Percentiles rank a stretch among this genome's conserved stretches.
Conservation (phyloP, 352 stramenopile genomes). For the Globisporangium middletonii region DNA sequence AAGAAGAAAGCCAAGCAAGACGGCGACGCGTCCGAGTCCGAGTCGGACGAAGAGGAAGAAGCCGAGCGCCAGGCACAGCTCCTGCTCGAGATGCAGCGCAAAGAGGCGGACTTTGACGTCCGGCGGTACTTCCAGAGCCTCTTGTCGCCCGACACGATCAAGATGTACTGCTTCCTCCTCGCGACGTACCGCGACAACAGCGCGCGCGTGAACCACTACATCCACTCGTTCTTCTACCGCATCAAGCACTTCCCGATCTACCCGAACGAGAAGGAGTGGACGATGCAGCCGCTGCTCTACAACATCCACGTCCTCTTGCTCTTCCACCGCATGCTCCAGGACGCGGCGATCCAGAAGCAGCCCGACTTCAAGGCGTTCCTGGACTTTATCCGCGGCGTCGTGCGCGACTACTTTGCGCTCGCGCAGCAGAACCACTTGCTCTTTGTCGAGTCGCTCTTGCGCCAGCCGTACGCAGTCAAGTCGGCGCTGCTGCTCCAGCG, state of each 20-base stretch:
- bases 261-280: slow-evolving; percentile 56
- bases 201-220: slow-evolving; percentile 85
- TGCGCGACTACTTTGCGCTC: slow-evolving; percentile 75
- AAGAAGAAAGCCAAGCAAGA: slow-evolving; percentile 30
- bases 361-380: slow-evolving; percentile 61
- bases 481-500: slow-evolving; percentile 68
- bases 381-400: slow-evolving; percentile 72
- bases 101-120: slow-evolving; percentile 83
- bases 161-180: slow-evolving; percentile 80
- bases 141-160: slow-evolving; percentile 72
- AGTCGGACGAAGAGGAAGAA: slow-evolving; percentile 74
- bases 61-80: slow-evolving; percentile 58
- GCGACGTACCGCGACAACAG: slow-evolving; percentile 68
- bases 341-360: slow-evolving; percentile 50
- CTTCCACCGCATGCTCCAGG: slow-evolving; percentile 86
- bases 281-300: slow-evolving; percentile 84
- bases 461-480: slow-evolving; percentile 62
- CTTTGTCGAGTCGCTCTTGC: slow-evolving; percentile 70
- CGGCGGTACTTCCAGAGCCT: slow-evolving; percentile 79
- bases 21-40: slow-evolving; percentile 33
- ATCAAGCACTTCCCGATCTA: slow-evolving; percentile 78
- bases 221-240: slow-evolving; percentile 85
- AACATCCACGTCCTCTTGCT: slow-evolving; percentile 76
- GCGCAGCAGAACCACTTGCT: slow-evolving; percentile 76
- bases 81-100: slow-evolving; percentile 80